A percentile compares a stretch with the other conserved stretches of the same genome.
These are phyloP conservation scores for Penicillium verhagenii DNA, from an alignment of 495 filamentous ascomycete species.

Conservation along the genomic window DNA sequence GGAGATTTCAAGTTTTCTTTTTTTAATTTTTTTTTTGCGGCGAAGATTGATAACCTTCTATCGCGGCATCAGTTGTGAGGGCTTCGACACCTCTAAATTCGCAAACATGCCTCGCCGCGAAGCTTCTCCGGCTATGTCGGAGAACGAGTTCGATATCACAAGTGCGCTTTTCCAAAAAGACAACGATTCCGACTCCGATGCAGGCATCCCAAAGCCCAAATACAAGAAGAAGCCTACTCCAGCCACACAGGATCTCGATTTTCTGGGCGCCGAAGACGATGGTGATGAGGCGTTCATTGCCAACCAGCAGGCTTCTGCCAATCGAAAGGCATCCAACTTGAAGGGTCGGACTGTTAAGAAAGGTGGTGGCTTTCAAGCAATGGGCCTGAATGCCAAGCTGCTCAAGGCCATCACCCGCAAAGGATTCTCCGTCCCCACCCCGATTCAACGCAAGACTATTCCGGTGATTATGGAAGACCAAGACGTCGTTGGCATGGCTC, in stretches of 20 bases:
- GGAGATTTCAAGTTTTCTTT: neutral
- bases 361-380: constrained; percentile 92
- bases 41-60: neutral
- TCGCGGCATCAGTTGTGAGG: neutral
- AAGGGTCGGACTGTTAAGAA: constrained; percentile 89
- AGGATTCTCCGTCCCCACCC: constrained; percentile 92
- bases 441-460: constrained; percentile 95
- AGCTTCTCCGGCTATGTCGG: constrained; percentile 79
- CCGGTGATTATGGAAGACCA: constrained; percentile 82
- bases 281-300: constrained; percentile 89
- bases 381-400: constrained; percentile 83
- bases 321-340: constrained; percentile 75
- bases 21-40: constrained; percentile 29
- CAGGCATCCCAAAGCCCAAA: constrained; percentile 23
- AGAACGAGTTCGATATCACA: constrained; percentile 90
- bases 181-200: constrained; percentile 49
- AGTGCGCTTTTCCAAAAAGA: constrained; percentile 68
- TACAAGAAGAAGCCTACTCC: constrained; percentile 36
- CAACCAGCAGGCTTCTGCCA: constrained; percentile 74
- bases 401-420: constrained; percentile 88
- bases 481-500: constrained; percentile 96
- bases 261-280: constrained; percentile 54
- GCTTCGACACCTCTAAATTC: neutral
- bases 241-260: constrained; percentile 45
- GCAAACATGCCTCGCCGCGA: constrained; percentile 56